phyloP scores from a whole-genome alignment of 345 rosid species.

The Hibiscus trionum region DNA sequence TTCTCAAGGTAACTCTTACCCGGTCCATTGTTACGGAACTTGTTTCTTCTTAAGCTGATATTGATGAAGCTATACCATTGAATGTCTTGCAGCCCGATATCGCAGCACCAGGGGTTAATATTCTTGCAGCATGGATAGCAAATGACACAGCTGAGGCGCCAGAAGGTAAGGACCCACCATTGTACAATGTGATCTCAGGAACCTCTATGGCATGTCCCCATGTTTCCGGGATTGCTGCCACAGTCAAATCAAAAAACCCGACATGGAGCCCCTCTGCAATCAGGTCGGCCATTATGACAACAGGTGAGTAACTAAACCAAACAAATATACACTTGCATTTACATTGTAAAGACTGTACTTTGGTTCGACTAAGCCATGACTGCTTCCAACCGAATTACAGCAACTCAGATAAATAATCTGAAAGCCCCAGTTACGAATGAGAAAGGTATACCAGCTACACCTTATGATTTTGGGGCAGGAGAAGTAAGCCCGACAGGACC shows the following conservation, averaged over 20 bases:
- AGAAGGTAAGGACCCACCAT: constrained; percentile 35
- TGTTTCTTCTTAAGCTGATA: neutral
- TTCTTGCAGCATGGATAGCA: constrained; percentile 77
- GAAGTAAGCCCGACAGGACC: constrained; percentile 47
- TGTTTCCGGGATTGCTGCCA: constrained; percentile 57
- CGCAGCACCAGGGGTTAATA: constrained; percentile 67
- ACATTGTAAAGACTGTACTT: neutral
- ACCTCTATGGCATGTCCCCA: constrained; percentile 88
- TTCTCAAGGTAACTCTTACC: constrained; percentile 54
- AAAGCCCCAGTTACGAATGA: constrained; percentile 44
- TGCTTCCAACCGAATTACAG: constrained; percentile 22
- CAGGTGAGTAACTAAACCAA: constrained; percentile 31
- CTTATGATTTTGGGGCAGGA: constrained; percentile 67
- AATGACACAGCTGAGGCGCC: constrained; percentile 30
- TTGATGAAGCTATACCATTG: neutral
- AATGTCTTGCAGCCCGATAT: constrained; percentile 65
- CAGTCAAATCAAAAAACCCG: constrained; percentile 51
- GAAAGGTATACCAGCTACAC: constrained; percentile 52
- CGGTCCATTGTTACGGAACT: neutral
- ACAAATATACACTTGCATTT: neutral
- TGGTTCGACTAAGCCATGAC: neutral
- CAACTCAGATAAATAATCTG: constrained; percentile 48
- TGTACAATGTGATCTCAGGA: constrained; percentile 55
- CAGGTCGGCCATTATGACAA: constrained; percentile 80
- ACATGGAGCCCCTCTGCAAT: constrained; percentile 59